These are phyloP conservation scores for Paramecium sonneborni DNA, from an alignment of 73 alveolate species.

Conservation along the genomic window DNA sequence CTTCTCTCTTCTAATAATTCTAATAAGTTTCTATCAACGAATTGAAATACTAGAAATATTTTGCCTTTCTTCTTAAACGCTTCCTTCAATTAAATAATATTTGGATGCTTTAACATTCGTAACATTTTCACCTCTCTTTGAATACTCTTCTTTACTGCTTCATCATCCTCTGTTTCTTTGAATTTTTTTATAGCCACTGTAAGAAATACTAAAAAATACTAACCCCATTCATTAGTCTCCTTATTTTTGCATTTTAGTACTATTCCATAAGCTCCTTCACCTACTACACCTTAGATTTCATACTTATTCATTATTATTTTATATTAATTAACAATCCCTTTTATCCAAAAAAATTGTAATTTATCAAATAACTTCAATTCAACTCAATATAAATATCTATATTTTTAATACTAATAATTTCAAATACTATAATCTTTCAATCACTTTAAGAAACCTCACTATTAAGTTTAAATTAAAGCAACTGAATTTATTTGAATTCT, in stretches of 20 bases:
- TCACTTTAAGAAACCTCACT: not conserved
- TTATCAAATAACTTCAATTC: not conserved
- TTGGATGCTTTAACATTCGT: constrained; percentile 86
- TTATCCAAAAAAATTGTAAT: not conserved
- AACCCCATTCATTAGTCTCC: constrained; percentile 80
- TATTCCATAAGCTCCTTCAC: constrained; percentile 92
- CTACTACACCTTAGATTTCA: constrained; percentile 86
- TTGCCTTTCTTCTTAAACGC: constrained; percentile 89
- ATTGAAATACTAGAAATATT: constrained; percentile 81
- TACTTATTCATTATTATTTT: constrained; percentile 77
- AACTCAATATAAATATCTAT: not conserved
- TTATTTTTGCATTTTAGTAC: constrained; percentile 82
- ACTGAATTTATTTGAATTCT: not conserved
- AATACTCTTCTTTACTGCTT: constrained; percentile 90
- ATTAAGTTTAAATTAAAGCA: too few relatives aligned
- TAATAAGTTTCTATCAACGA: constrained; percentile 82
- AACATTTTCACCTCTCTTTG: constrained; percentile 94
- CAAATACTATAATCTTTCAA: not conserved
- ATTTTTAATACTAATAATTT: not conserved
- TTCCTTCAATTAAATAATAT: constrained; percentile 87
- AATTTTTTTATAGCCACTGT: constrained; percentile 94
- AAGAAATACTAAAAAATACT: not conserved
- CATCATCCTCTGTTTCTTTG: constrained; percentile 94
- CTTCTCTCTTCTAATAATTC: constrained; percentile 78
- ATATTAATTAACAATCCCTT: not conserved